phyloP scores from a whole-genome alignment of 176 grass and related monocot species.

The Neostapfia colusana region DNA sequence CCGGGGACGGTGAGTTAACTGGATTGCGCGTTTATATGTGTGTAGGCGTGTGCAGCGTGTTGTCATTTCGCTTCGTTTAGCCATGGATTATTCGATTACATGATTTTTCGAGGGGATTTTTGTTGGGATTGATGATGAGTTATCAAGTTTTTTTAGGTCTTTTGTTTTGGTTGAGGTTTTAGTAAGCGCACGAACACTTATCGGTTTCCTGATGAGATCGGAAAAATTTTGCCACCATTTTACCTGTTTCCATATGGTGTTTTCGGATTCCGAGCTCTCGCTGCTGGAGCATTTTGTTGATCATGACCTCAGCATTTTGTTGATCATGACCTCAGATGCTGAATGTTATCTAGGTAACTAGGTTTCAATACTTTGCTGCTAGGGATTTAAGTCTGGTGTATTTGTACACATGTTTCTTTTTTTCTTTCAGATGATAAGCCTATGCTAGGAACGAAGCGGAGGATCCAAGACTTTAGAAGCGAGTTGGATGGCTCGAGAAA shows the following conservation, averaged over 20 bases:
- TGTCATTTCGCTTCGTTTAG: background rate
- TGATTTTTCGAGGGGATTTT: background rate
- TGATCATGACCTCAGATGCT: background rate
- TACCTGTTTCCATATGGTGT: background rate
- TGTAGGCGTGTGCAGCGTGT: background rate
- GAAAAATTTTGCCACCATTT: background rate
- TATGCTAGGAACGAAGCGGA: background rate
- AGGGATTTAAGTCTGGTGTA: background rate
- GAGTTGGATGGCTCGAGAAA: background rate
- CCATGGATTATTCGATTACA: background rate
- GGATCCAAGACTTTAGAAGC: background rate
- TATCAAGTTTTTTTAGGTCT: background rate
- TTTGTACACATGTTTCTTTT: background rate
- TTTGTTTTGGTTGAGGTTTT: background rate
- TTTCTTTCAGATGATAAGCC: background rate
- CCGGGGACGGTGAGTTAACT: conserved; percentile 20
- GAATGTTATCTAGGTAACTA: background rate
- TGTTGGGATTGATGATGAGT: background rate
- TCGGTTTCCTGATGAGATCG: background rate
- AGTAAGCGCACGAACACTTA: background rate
- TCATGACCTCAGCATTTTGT: background rate
- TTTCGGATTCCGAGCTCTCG: background rate
- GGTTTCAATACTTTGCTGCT: background rate
- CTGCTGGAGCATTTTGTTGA: background rate
- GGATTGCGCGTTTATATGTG: too few species aligned